phyloP scores from a whole-genome alignment of 352 stramenopile species.

The Phytophthora melonis region DNA sequence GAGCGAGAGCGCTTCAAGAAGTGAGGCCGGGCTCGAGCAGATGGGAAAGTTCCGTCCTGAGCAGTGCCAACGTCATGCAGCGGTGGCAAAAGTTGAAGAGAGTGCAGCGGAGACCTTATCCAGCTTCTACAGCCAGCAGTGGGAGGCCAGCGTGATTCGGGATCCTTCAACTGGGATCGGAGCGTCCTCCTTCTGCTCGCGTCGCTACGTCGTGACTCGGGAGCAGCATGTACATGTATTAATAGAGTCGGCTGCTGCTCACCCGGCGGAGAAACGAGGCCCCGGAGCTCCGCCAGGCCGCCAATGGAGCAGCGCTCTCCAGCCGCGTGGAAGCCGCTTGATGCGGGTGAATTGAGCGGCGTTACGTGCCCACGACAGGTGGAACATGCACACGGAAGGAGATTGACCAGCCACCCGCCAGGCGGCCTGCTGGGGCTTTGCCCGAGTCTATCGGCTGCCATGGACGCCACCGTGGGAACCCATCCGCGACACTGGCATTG shows the following conservation, averaged over 20 bases:
- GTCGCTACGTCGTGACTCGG: conserved; percentile 18
- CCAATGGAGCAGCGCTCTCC: conserved; percentile 20
- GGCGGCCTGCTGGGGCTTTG: neutral
- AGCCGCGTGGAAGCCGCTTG: conserved; percentile 19
- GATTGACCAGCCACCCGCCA: conserved; percentile 12
- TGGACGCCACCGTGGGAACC: neutral
- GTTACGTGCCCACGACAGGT: conserved; percentile 28
- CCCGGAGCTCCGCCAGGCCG: neutral
- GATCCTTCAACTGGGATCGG: conserved; percentile 38
- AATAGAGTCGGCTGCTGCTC: conserved; percentile 32
- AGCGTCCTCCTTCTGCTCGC: conserved; percentile 3
- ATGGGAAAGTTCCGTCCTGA: conserved; percentile 23
- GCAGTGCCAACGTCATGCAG: conserved; percentile 28
- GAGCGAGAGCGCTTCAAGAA: conserved; percentile 31
- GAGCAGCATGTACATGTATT: too few relatives aligned
- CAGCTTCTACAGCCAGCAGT: conserved; percentile 32
- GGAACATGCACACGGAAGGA: conserved; percentile 21
- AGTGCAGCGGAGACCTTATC: conserved; percentile 13
- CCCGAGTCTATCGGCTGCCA: neutral
- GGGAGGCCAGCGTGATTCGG: neutral
- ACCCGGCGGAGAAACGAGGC: conserved; percentile 34
- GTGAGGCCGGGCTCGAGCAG: conserved; percentile 12
- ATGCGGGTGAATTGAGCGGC: conserved; percentile 1
- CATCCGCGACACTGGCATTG: neutral
- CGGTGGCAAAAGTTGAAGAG: conserved; percentile 27